Base-by-base conservation (phyloP, 495 filamentous ascomycete species). In the Penicillium pulvis region DNA sequence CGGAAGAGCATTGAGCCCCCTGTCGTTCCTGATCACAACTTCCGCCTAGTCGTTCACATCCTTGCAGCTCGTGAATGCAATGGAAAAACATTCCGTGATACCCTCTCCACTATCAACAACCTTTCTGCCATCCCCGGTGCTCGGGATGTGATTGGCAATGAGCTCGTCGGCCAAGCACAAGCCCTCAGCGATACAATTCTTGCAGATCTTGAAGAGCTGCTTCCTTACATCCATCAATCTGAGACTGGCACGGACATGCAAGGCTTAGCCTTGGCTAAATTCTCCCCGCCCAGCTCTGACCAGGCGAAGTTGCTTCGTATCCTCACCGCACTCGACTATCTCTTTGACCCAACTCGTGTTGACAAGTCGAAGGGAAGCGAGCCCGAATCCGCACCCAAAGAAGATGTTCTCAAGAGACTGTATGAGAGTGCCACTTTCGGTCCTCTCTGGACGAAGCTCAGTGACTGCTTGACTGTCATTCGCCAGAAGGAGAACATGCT, bases 51-150 rank as follows among this genome's bases (percentile, higher is more conserved):
- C 10, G 90, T 97, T 65, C 94, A 95, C 64, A 96, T 99, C 58
- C 87, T 99, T 59, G 90, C 93, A 12, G 93, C 94, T 52, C 89
- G 92, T 30, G 94, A 99, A 70, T 99, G 94, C 75, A 94, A 89
- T 64, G 92, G 90, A 49, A 96, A 96, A 77, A 97, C 93, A 2
- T 98, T 98, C 82, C 87, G 91, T 64, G 93, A 98, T 66, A 97
- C 95, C 0, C 83, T 98, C 46, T 93, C 95, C 17, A 93, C 94
- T 9, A 98, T 99, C 79, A 97, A 96, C 75, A 97, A 98, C 66
- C 85, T 99, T 33, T 97, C 94, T 36, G 86, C 88, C 46, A 91
- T 99, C 57, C 92, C 93, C 23, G 91, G 88, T 26, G 93, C 95
- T 16, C 92, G 93, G 65, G 87, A 89, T 60, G 80, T 94, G 9